phyloP scores from a whole-genome alignment of 305 asterid genomes.

The Andrographis paniculata region DNA sequence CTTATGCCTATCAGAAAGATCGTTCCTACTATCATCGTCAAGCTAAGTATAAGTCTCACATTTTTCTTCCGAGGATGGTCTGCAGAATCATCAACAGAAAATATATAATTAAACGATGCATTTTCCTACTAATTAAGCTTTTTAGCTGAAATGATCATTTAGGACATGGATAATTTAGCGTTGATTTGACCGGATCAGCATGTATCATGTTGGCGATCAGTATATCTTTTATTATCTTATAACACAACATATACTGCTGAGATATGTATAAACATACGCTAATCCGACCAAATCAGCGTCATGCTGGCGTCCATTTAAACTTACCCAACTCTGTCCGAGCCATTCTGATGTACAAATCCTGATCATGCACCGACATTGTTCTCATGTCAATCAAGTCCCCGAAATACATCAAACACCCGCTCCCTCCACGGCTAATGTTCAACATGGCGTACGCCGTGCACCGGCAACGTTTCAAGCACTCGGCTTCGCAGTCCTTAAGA shows the following conservation, averaged over 20 bases:
- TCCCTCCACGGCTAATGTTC: constrained; percentile 8
- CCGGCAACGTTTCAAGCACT: constrained; percentile 15
- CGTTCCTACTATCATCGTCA: constrained; percentile 12
- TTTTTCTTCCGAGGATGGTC: constrained; percentile 10
- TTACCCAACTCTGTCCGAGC: constrained; percentile 14
- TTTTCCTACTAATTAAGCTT: too few relatives aligned
- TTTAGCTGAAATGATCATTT: too few relatives aligned
- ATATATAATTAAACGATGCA: too few relatives aligned
- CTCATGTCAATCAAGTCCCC: constrained; percentile 14
- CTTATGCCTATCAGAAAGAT: constrained; percentile 5
- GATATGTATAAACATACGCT: too few relatives aligned
- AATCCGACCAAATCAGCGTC: too few relatives aligned
- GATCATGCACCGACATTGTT: constrained; percentile 2
- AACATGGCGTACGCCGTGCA: constrained; percentile 15
- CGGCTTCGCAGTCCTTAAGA: constrained; percentile 12
- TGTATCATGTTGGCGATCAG: too few relatives aligned
- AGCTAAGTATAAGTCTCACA: constrained; percentile 13
- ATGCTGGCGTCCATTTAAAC: too few relatives aligned
- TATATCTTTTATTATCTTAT: too few relatives aligned
- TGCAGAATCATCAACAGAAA: constrained; percentile 9
- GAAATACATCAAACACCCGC: constrained; percentile 12
- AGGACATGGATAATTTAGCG: too few relatives aligned
- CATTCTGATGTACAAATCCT: constrained; percentile 16
- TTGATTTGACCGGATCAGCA: too few relatives aligned
- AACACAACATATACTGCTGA: too few relatives aligned